Evolutionary conservation across 2,329 filamentous ascomycete genomes (phyloP).

Genomic region (Fonsecaea pugnacius): DNA sequence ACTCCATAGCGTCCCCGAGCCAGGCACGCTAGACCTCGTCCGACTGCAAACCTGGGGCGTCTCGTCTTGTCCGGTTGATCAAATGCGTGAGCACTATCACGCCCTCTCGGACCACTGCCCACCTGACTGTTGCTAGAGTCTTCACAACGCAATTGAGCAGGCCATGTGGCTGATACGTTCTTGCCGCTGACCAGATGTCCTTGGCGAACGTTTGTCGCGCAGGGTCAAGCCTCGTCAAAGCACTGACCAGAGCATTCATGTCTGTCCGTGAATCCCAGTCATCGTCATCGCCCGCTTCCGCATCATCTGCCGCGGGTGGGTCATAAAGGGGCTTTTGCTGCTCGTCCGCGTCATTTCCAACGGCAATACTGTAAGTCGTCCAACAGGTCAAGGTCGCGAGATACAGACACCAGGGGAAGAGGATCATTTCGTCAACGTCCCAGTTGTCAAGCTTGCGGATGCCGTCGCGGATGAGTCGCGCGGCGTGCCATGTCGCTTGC

Average conservation of each 20-base stretch:
- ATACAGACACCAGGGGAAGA: constrained; percentile 67
- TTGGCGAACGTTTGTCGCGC: too few relatives aligned
- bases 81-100: too few relatives aligned
- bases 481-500: constrained; percentile 58
- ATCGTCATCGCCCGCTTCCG: constrained; percentile 48
- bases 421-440: constrained; percentile 60
- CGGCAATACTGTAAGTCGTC: constrained; percentile 55
- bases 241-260: constrained; percentile 43
- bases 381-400: constrained; percentile 63
- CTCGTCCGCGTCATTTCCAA: constrained; percentile 57
- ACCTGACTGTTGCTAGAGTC: background rate
- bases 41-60: too few relatives aligned
- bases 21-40: too few relatives aligned
- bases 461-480: constrained; percentile 57
- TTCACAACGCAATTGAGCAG: background rate
- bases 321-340: constrained; percentile 41
- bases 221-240: constrained; percentile 40
- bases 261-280: constrained; percentile 43
- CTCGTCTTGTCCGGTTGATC: too few relatives aligned
- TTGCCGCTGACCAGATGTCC: background rate
- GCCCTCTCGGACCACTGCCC: background rate
- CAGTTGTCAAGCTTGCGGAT: constrained; percentile 56
- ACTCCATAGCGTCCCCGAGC: too few relatives aligned
- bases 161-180: background rate
- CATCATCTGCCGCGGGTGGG: constrained; percentile 40